A percentile compares a stretch with the other conserved stretches of the same genome.
phyloP scores from a whole-genome alignment of 768 basidiomycete genomes.

The Scleroderma bovista region DNA sequence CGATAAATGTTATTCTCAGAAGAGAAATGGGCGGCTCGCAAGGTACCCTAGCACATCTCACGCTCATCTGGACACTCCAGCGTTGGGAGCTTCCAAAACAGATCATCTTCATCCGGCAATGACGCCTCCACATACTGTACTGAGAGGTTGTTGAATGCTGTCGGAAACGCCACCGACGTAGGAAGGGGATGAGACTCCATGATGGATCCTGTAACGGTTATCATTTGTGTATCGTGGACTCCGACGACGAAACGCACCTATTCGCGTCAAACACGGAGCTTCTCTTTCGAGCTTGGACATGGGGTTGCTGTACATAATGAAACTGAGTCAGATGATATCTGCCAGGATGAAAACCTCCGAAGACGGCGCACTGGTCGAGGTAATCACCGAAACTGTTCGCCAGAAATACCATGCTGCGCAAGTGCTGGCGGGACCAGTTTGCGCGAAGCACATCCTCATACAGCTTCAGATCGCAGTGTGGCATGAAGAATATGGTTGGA shows the following conservation, averaged over 20 bases:
- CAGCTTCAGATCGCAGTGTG: constrained; percentile 68
- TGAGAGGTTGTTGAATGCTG: constrained; percentile 65
- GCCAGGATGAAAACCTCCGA: not conserved
- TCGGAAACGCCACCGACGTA: constrained; percentile 41
- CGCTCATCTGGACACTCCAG: not conserved
- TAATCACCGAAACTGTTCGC: constrained; percentile 67
- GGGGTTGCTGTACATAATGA: constrained; percentile 40
- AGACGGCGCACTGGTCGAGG: constrained; percentile 49
- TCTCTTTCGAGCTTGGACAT: constrained; percentile 42
- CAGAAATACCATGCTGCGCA: constrained; percentile 50
- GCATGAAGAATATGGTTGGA: constrained; percentile 72
- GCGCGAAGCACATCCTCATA: constrained; percentile 60
- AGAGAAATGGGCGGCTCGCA: not conserved
- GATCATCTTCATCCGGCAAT: constrained; percentile 14
- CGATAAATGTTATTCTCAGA: not conserved
- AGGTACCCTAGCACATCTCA: not conserved
- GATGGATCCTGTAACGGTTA: constrained; percentile 39
- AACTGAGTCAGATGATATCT: constrained; percentile 6
- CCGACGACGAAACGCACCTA: constrained; percentile 37
- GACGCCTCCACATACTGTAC: constrained; percentile 42
- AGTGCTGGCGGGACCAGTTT: constrained; percentile 48
- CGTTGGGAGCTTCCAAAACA: constrained; percentile 23
- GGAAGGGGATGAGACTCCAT: constrained; percentile 47
- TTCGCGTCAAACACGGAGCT: constrained; percentile 47
- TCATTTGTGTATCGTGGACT: not conserved